Percentiles rank a stretch among this genome's conserved stretches.
Evolutionary conservation across 176 grass and related monocot species (phyloP).

Genomic region (Urochloa ruziziensis): DNA sequence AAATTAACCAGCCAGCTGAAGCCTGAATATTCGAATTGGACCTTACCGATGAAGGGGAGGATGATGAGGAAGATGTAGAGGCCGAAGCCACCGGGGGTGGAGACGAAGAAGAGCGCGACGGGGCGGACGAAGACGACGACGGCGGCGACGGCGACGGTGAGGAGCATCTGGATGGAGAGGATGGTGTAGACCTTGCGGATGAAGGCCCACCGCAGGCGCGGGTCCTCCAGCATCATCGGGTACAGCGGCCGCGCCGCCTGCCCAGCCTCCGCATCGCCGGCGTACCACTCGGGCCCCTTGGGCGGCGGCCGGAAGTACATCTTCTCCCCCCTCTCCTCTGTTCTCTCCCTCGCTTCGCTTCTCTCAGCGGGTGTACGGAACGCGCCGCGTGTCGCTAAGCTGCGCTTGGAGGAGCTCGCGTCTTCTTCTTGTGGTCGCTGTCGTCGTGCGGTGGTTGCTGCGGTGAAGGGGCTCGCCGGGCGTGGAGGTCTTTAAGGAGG

Average conservation of each 20-base stretch:
- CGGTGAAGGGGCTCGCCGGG: neutral
- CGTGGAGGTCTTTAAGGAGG: slow-evolving; percentile 33
- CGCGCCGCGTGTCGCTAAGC: neutral
- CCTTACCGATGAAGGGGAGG: slow-evolving; percentile 81
- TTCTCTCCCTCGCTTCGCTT: neutral
- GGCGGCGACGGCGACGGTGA: slow-evolving; percentile 71
- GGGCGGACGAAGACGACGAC: slow-evolving; percentile 68
- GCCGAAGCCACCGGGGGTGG: slow-evolving; percentile 55
- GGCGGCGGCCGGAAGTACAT: slow-evolving; percentile 76
- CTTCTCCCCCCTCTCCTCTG: neutral
- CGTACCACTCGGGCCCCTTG: slow-evolving; percentile 29
- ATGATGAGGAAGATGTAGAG: slow-evolving; percentile 94
- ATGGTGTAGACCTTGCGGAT: slow-evolving; percentile 84
- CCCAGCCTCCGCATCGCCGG: slow-evolving; percentile 58
- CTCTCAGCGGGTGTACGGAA: neutral
- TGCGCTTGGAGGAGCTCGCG: neutral
- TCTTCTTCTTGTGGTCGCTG: neutral
- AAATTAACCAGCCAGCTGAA: too few species aligned
- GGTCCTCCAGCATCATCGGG: slow-evolving; percentile 90
- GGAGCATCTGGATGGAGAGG: slow-evolving; percentile 86
- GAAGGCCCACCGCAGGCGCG: slow-evolving; percentile 83
- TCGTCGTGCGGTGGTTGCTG: neutral
- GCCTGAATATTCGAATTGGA: too few species aligned
- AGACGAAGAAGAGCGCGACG: slow-evolving; percentile 78
- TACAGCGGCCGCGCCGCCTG: slow-evolving; percentile 44